Base-by-base conservation (phyloP, 1,139 yeast genomes). In the Blastobotrys indianensis region DNA sequence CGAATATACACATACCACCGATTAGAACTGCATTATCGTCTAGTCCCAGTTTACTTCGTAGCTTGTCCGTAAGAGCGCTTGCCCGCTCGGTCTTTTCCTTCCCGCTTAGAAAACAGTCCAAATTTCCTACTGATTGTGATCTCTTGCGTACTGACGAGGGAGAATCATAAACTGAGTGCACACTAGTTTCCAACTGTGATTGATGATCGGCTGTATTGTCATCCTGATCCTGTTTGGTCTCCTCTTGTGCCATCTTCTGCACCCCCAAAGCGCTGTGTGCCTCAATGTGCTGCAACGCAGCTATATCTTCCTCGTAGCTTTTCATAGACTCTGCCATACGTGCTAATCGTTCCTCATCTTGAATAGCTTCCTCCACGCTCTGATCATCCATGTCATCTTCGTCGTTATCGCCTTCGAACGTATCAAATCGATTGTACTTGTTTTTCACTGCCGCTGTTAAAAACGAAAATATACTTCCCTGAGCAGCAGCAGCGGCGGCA, bases 31-130 rank as follows among this genome's bases (percentile, higher is more conserved):
- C 60, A 32, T 60, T 58, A 5, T 58, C 57, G 32, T 51, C 51
- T 15, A 58, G 50, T 1, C 61, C 63, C 2, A 61, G 45, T 17
- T 52, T 58, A 17, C 51, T 52, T 31, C 54, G 50, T 11, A 61
- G 54, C 35, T 58, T 61, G 30, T 59, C 62, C 9, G 58, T 53
- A 30, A 60, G 51, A 15, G 58, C 60, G 15, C 40, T 37, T 3
- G 56, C 64, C 11, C 59, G 46, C 8, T 54, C 49, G 7, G 25
- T 20, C 7, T 20, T 20, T 7, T 20, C 25, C 25, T 20, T 20
- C 25, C 25, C 25, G 7, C 6, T 20, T 4, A 20, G 7, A 20
- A 20, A 20, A 4, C 25, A 4, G 7, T 20, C 25, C 25, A 20
- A 20, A 20, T 4, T 20, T 7, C 25, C 25, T 20, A 20, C 25